These are phyloP conservation scores for Stygiomarasmius scandens DNA, from an alignment of 1,284 basidiomycete genomes.

Conservation along the genomic window DNA sequence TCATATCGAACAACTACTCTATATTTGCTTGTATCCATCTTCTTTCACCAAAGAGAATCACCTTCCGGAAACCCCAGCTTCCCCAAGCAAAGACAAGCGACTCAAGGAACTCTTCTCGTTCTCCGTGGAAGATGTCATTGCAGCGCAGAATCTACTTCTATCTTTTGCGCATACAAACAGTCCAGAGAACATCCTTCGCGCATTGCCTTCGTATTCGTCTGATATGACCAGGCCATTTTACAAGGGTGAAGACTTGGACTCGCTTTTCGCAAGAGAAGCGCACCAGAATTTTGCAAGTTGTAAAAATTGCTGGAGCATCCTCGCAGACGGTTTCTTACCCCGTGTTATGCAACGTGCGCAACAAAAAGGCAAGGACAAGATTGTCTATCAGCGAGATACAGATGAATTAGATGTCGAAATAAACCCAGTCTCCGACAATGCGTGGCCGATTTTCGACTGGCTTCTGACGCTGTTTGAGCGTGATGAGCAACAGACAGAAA, in stretches of 20 bases:
- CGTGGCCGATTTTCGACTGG: slow-evolving; percentile 71
- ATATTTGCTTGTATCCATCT: slow-evolving; percentile 64
- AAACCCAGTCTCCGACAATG: slow-evolving; percentile 49
- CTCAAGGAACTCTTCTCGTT: slow-evolving; percentile 46
- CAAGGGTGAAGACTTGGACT: slow-evolving; percentile 50
- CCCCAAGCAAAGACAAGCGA: slow-evolving; percentile 44
- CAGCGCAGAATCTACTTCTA: slow-evolving; percentile 57
- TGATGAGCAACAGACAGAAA: slow-evolving; percentile 48
- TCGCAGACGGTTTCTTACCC: slow-evolving; percentile 54
- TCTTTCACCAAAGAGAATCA: slow-evolving; percentile 34
- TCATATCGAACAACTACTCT: slow-evolving; percentile 69
- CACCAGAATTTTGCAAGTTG: slow-evolving; percentile 48
- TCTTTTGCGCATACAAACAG: slow-evolving; percentile 60
- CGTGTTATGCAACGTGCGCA: slow-evolving; percentile 23
- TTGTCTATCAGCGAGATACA: slow-evolving; percentile 14
- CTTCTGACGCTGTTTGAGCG: slow-evolving; percentile 65
- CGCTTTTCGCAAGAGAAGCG: slow-evolving; percentile 56
- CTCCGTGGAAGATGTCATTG: slow-evolving; percentile 46
- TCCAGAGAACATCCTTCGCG: slow-evolving; percentile 53
- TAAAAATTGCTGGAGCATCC: slow-evolving; percentile 63
- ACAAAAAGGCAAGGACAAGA: slow-evolving; percentile 33
- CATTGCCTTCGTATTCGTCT: slow-evolving; percentile 53
- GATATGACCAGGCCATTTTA: slow-evolving; percentile 18
- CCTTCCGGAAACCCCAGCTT: slow-evolving; percentile 35
- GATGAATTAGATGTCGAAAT: slow-evolving; percentile 20